Conservation (phyloP, 75 land plant genomes). For the Selaginella tamariscina region DNA sequence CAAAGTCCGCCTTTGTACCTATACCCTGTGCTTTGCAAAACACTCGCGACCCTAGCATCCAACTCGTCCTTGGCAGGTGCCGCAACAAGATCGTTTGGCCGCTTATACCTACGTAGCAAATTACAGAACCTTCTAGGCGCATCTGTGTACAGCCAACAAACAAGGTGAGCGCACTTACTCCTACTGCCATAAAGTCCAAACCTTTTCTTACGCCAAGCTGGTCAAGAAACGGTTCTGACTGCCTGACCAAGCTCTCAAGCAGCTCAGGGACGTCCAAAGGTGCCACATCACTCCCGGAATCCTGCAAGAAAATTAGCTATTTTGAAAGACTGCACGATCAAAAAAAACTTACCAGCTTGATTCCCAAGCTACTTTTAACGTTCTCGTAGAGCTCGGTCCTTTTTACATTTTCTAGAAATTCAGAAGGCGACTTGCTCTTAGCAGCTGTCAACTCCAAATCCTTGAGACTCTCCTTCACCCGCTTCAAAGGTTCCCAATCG, state of each 20-base stretch:
- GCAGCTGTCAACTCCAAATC: slow-evolving; percentile 53
- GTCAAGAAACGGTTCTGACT: slow-evolving; percentile 74
- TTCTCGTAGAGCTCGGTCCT: slow-evolving; percentile 63
- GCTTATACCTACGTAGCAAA: slow-evolving; percentile 45
- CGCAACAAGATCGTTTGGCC: no score
- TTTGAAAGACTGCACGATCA: no score
- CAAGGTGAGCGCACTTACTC: no score
- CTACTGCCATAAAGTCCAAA: no score
- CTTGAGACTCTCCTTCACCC: slow-evolving; percentile 50
- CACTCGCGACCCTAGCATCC: slow-evolving; percentile 81
- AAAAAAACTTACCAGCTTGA: no score
- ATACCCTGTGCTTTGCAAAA: slow-evolving; percentile 86
- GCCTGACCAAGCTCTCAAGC: slow-evolving; percentile 62
- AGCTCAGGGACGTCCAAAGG: slow-evolving; percentile 87
- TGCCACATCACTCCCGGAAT: slow-evolving; percentile 83
- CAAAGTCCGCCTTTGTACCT: slow-evolving; percentile 61
- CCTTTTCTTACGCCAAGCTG: slow-evolving; percentile 77
- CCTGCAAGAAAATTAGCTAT: no score
- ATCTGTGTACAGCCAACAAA: no score
- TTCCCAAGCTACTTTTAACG: slow-evolving; percentile 61
- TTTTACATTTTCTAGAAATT: slow-evolving; percentile 46
- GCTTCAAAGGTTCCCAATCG: slow-evolving; percentile 79
- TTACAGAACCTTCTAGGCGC: slow-evolving; percentile 74
- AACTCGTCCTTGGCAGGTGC: slow-evolving; percentile 50
- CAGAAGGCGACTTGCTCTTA: slow-evolving; percentile 32